phyloP scores from a whole-genome alignment of 116 monocot genomes.

The Papilionanthe hybrid region DNA sequence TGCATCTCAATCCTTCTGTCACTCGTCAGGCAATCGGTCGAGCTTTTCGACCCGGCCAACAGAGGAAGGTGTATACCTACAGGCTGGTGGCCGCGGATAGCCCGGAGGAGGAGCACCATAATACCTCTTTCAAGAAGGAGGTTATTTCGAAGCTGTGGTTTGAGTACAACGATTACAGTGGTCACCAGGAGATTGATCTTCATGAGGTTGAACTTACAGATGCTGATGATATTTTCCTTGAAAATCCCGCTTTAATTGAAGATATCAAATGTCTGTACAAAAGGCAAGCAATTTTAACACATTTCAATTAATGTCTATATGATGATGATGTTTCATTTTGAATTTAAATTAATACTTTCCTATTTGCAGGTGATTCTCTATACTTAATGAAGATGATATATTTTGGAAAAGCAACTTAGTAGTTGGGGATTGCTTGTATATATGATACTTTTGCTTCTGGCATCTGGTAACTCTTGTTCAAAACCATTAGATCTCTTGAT shows the following conservation, averaged over 20 bases:
- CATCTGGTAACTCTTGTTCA: too few relatives aligned
- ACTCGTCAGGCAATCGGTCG: conserved; percentile 92
- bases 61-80: conserved; percentile 64
- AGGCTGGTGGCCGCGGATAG: conserved; percentile 81
- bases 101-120: conserved; percentile 63
- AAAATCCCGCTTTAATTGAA: conserved; percentile 30
- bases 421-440: too few relatives aligned
- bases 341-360: too few relatives aligned
- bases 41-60: conserved; percentile 83
- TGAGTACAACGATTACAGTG: conserved; percentile 59
- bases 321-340: too few relatives aligned
- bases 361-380: too few relatives aligned
- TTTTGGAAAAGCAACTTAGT: too few relatives aligned
- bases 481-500: too few relatives aligned
- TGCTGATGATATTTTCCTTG: conserved; percentile 55
- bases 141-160: conserved; percentile 94
- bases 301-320: too few relatives aligned
- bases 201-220: conserved; percentile 31
- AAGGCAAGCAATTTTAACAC: conserved; percentile 31
- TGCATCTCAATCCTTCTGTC: conserved; percentile 89
- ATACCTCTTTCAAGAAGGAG: conserved; percentile 75
- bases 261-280: conserved; percentile 52
- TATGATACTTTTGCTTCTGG: too few relatives aligned
- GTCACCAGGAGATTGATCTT: conserved; percentile 42
- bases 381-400: too few relatives aligned